phyloP scores from a whole-genome alignment of 2,329 filamentous ascomycete genomes.

The Myriangium duriaei region DNA sequence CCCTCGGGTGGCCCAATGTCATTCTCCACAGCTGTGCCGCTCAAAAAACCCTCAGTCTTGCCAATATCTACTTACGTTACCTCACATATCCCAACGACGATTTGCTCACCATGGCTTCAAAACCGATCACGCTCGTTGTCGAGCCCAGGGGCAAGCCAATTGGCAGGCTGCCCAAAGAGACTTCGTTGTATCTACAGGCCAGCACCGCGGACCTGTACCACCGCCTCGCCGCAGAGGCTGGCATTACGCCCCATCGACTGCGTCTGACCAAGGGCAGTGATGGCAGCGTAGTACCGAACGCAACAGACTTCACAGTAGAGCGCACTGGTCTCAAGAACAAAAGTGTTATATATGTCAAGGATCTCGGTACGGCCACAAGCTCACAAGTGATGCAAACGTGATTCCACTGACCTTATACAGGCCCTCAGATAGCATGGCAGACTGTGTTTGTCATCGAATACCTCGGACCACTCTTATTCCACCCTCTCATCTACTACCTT shows the following conservation, averaged over 20 bases:
- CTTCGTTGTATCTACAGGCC: slow-evolving; percentile 39
- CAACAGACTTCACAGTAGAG: slow-evolving; percentile 38
- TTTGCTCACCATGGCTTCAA: slow-evolving; percentile 35
- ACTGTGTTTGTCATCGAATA: slow-evolving; percentile 96
- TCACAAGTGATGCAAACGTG: no score
- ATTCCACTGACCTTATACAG: slow-evolving; percentile 37
- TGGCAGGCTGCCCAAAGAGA: slow-evolving; percentile 44
- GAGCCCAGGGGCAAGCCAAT: slow-evolving; percentile 47
- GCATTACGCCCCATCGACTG: slow-evolving; percentile 46
- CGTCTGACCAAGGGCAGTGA: slow-evolving; percentile 54
- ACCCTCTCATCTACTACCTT: slow-evolving; percentile 57
- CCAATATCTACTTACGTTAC: no score
- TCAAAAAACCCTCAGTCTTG: no score
- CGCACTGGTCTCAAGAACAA: slow-evolving; percentile 45
- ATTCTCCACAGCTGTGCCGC: no score
- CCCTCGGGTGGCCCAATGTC: no score
- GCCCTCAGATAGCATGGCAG: slow-evolving; percentile 79
- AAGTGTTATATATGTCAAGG: slow-evolving; percentile 70
- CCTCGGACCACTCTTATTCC: slow-evolving; percentile 78
- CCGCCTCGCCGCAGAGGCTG: slow-evolving; percentile 41
- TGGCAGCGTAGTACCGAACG: slow-evolving; percentile 45
- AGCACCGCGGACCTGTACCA: slow-evolving; percentile 45
- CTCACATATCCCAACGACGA: no score
- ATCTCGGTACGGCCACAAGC: slow-evolving; percentile 67
- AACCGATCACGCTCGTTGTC: slow-evolving; percentile 31